A percentile compares a stretch with the other conserved stretches of the same genome.
phyloP scores from a whole-genome alignment of 768 basidiomycete species.

The Termitomyces sp. region DNA sequence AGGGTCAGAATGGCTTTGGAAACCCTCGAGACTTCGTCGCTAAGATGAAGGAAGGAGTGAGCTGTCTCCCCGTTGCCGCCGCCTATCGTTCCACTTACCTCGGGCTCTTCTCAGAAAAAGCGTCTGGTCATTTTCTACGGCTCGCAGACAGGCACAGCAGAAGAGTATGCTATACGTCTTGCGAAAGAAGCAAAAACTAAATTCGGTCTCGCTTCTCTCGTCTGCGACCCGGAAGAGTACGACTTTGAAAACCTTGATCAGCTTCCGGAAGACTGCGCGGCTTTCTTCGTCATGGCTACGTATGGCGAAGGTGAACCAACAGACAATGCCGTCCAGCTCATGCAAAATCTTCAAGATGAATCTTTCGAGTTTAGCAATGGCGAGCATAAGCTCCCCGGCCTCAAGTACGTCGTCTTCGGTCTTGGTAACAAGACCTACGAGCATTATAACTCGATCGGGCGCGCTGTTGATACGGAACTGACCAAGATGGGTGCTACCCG shows the following conservation, averaged over 20 bases:
- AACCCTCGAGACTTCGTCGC: slow-evolving; percentile 94
- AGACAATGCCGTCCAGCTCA: slow-evolving; percentile 92
- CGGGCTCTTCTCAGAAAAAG: slow-evolving; percentile 67
- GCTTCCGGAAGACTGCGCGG: slow-evolving; percentile 81
- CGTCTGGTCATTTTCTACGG: slow-evolving; percentile 97
- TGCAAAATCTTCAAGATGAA: slow-evolving; percentile 87
- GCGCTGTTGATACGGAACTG: slow-evolving; percentile 71
- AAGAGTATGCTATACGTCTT: slow-evolving; percentile 95
- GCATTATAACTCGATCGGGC: slow-evolving; percentile 90
- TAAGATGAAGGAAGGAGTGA: slow-evolving; percentile 91
- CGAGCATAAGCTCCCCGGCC: slow-evolving; percentile 66
- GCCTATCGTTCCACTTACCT: slow-evolving; percentile 1
- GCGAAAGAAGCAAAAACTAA: slow-evolving; percentile 98
- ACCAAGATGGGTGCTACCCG: slow-evolving; percentile 77
- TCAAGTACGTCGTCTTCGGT: slow-evolving; percentile 94
- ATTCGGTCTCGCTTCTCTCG: slow-evolving; percentile 91
- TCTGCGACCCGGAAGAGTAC: slow-evolving; percentile 98
- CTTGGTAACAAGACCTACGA: slow-evolving; percentile 94
- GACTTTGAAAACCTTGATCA: slow-evolving; percentile 96
- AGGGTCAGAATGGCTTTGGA: slow-evolving; percentile 60
- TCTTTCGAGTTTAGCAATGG: slow-evolving; percentile 86
- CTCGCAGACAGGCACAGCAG: slow-evolving; percentile 97
- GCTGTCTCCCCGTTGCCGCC: slow-evolving; percentile 24
- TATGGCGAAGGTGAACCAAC: slow-evolving; percentile 99
- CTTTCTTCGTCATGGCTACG: slow-evolving; percentile 95